These are phyloP conservation scores for Pterocarpus macrocarpus DNA, from an alignment of 306 rosid species.

Conservation along the genomic window DNA sequence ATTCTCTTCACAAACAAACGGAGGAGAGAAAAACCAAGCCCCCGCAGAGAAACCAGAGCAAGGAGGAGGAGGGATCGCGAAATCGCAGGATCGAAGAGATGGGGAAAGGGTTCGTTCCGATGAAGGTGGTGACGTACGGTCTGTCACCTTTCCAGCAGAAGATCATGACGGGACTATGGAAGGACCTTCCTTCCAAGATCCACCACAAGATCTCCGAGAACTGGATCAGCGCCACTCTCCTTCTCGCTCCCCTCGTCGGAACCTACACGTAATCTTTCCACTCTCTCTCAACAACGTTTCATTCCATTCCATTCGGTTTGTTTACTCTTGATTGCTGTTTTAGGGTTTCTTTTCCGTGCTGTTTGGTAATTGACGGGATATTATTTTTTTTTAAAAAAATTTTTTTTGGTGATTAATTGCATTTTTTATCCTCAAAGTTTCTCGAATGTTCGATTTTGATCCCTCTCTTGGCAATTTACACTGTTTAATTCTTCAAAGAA, in stretches of 20 bases:
- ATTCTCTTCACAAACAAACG: not conserved
- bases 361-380: not conserved
- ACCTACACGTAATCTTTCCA: conserved; percentile 58
- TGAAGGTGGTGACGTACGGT: conserved; percentile 83
- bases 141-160: conserved; percentile 96
- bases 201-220: conserved; percentile 92
- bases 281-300: not conserved
- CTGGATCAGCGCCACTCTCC: conserved; percentile 83
- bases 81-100: conserved; percentile 42
- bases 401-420: not conserved
- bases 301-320: not conserved
- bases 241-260: conserved; percentile 71
- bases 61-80: too few relatives aligned
- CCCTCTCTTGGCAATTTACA: not conserved
- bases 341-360: not conserved
- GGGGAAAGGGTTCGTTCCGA: conserved; percentile 75
- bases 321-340: not conserved
- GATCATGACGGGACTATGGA: conserved; percentile 85
- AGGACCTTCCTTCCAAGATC: conserved; percentile 77
- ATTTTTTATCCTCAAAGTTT: not conserved
- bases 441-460: not conserved
- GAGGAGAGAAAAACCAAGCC: not conserved
- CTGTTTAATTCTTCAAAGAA: not conserved
- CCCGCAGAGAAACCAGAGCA: too few relatives aligned
- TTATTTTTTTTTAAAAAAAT: too few relatives aligned